Conservation (phyloP, 495 filamentous ascomycete genomes). For the Aspergillus kassunensis region DNA sequence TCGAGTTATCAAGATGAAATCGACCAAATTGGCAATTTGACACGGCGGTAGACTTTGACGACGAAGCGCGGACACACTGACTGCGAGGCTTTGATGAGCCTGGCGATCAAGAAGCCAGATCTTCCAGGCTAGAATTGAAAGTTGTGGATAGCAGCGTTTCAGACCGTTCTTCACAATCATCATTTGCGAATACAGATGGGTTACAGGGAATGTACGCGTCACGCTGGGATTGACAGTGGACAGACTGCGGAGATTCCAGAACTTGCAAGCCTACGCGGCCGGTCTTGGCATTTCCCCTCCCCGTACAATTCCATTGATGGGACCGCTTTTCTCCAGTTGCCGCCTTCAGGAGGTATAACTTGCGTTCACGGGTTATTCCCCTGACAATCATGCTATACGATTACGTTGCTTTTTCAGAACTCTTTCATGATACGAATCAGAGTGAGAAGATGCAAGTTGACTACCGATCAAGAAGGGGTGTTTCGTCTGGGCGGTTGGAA, state of each 20-base stretch:
- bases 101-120: too few relatives aligned
- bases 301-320: neutral
- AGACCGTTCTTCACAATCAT: neutral
- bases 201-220: slow-evolving; percentile 9
- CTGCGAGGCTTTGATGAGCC: too few relatives aligned
- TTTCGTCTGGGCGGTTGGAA: neutral
- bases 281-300: slow-evolving; percentile 19
- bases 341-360: neutral
- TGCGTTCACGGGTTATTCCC: neutral
- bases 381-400: slow-evolving; percentile 9
- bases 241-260: neutral
- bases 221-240: slow-evolving; percentile 2
- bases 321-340: slow-evolving; percentile 8
- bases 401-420: too few relatives aligned
- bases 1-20: neutral
- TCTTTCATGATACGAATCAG: too few relatives aligned
- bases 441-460: too few relatives aligned
- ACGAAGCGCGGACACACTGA: too few relatives aligned
- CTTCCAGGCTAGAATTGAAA: too few relatives aligned
- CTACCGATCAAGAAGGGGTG: neutral
- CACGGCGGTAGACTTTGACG: neutral
- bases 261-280: slow-evolving; percentile 18
- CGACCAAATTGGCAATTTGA: neutral
- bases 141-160: slow-evolving; percentile 11
- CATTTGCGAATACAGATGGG: neutral